A percentile compares a stretch with the other conserved stretches of the same genome.
Evolutionary conservation across 2,329 filamentous ascomycete species (phyloP).

Genomic region (Alternaria metachromatica): DNA sequence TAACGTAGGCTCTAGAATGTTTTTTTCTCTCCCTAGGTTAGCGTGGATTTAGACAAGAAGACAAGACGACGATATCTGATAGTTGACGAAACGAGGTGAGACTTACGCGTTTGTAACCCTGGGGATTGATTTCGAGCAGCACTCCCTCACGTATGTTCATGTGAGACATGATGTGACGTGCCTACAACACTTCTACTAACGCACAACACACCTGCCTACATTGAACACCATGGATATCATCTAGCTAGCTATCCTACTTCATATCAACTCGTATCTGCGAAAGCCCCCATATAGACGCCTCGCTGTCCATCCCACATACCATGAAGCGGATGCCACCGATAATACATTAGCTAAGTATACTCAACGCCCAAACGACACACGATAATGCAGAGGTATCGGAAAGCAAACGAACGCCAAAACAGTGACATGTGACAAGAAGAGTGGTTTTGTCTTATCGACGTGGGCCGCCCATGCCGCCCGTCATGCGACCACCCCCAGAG

Average conservation of each 20-base stretch:
- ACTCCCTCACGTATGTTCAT: not conserved
- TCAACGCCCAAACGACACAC: not conserved
- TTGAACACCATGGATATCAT: not conserved
- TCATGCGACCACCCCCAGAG: slow-evolving; percentile 62
- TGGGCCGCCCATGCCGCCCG: slow-evolving; percentile 39
- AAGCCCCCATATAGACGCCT: not conserved
- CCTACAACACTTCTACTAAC: not conserved
- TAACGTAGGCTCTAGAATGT: not conserved
- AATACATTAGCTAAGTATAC: slow-evolving; percentile 1
- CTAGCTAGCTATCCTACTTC: not conserved
- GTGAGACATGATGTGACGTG: not conserved
- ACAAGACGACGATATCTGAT: not conserved
- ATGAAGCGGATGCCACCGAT: not conserved
- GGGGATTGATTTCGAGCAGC: not conserved
- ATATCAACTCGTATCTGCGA: not conserved
- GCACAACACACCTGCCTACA: not conserved
- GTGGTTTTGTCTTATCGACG: not conserved
- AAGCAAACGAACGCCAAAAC: not conserved
- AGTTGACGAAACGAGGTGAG: not conserved
- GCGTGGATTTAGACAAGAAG: not conserved
- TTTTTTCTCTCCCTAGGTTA: not conserved
- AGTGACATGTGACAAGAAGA: not conserved
- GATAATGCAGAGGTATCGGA: slow-evolving; percentile 26
- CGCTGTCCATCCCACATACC: not conserved
- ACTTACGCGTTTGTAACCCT: not conserved